A percentile compares a stretch with the other conserved stretches of the same genome.
Conservation (phyloP, 2,329 filamentous ascomycete species). For the Camillea tinctor region DNA sequence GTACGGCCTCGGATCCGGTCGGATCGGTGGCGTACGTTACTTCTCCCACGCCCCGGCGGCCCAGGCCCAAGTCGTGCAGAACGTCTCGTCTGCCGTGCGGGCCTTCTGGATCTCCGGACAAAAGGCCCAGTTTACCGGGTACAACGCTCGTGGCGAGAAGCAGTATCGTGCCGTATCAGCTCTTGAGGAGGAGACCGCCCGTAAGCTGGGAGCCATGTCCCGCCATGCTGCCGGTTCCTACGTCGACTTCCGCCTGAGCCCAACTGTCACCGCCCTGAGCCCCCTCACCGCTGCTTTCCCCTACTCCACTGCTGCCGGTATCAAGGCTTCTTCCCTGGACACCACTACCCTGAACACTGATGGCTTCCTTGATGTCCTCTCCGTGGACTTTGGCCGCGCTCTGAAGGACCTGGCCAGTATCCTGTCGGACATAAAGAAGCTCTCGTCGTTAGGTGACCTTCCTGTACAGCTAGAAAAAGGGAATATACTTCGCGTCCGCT, state of each 20-base stretch:
- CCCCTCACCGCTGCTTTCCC: slow-evolving; percentile 61
- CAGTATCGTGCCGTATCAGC: slow-evolving; percentile 75
- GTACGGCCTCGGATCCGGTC: slow-evolving; percentile 73
- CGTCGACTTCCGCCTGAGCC: slow-evolving; percentile 85
- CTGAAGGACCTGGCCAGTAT: slow-evolving; percentile 79
- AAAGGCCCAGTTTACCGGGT: slow-evolving; percentile 82
- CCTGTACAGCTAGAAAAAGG: slow-evolving; percentile 71
- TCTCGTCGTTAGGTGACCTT: slow-evolving; percentile 78
- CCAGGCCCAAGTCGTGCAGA: slow-evolving; percentile 87
- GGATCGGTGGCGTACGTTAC: slow-evolving; percentile 72
- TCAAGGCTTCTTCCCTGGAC: slow-evolving; percentile 40
- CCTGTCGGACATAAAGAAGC: slow-evolving; percentile 75
- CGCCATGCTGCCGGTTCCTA: slow-evolving; percentile 68
- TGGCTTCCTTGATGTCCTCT: slow-evolving; percentile 80
- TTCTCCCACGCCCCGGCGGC: slow-evolving; percentile 86
- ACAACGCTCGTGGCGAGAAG: slow-evolving; percentile 71
- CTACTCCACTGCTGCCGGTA: slow-evolving; percentile 40
- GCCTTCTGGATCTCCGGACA: slow-evolving; percentile 91
- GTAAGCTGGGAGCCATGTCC: slow-evolving; percentile 61
- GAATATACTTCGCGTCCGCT: slow-evolving; percentile 74
- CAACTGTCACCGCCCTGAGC: slow-evolving; percentile 84
- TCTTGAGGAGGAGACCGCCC: slow-evolving; percentile 69
- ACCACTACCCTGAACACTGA: slow-evolving; percentile 72
- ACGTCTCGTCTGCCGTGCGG: slow-evolving; percentile 89
- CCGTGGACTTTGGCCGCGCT: slow-evolving; percentile 82